Base-by-base conservation (phyloP, 176 grass and related monocot species). In the Oryza rufipogon region DNA sequence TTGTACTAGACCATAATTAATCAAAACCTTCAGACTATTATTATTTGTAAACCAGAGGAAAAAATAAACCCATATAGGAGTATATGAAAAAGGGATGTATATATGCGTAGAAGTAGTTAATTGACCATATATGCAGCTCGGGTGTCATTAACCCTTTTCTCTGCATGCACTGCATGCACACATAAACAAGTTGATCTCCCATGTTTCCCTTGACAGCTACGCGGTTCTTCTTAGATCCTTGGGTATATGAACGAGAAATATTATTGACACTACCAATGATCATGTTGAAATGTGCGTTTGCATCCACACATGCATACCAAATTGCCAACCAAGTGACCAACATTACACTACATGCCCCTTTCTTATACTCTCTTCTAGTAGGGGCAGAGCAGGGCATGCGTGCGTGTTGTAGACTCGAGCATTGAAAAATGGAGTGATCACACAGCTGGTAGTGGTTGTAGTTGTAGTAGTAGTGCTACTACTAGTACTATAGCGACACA, bases 281-380 rank as follows among this genome's bases (percentile, higher is more conserved):
- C 17, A 47, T 58, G 66, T 56, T 34, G 79, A 34, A 69, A 66
- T 11, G 45, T 30, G 76, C 73, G 58, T 63, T 63, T 22, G 58
- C 1, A 58, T 63, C 20, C 23, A 63, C 20, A 61, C 20, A 22
- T 61, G 56, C 26, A 19, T 25, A 77, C 39, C 39, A 41, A 41
- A 41, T 41, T 8, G 7, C 74, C 64, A 70, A 66, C 84, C 80
- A 52, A 68, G 78, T 80, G 78, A 74, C 68, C 56, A 66, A 88
- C 81, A 63, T 23, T 63, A 84, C 87, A 88, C 30, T 70, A 68
- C 74, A 61, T 86, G 38, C 83, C 84, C 84, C 61, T 39, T 81
- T 67, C 13, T 73, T 77, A 47, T 78, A 77, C 78, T 52, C 67
- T 73, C 67, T 73, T 8, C 66, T 52, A 47, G 11, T 73, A 36